Evolutionary conservation across 805 yeast species (phyloP).

Genomic region (Cyberlindnera xishuangbannaensis): DNA sequence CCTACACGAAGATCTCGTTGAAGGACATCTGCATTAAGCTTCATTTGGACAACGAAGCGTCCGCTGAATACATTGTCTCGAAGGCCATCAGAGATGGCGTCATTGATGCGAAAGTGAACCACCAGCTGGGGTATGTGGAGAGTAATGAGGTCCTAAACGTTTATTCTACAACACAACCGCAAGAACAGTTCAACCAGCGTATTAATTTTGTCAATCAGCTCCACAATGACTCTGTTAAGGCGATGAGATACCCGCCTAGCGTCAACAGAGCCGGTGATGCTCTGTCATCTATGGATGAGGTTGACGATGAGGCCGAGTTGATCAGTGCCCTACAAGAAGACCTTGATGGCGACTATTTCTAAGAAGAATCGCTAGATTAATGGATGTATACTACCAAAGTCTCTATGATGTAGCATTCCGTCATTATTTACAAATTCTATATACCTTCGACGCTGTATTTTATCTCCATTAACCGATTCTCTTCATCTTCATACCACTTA

Average conservation of each 20-base stretch:
- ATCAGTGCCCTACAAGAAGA: conserved; percentile 24
- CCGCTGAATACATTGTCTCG: conserved; percentile 94
- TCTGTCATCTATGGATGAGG: conserved; percentile 14
- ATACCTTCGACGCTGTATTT: too few species aligned
- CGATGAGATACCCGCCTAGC: conserved; percentile 81
- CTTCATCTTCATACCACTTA: conserved; percentile 16
- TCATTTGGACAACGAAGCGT: conserved; percentile 88
- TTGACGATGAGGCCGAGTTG: conserved; percentile 23
- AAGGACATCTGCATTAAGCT: conserved; percentile 91
- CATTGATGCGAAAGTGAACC: conserved; percentile 90
- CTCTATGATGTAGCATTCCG: too few species aligned
- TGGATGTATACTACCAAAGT: too few species aligned
- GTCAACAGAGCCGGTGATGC: conserved; percentile 19
- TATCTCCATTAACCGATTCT: conserved; percentile 2
- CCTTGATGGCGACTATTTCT: conserved; percentile 24
- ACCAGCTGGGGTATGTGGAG: conserved; percentile 86
- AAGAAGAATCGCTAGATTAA: too few species aligned
- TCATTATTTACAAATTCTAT: too few species aligned
- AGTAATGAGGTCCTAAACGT: conserved; percentile 81
- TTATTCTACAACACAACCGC: conserved; percentile 85
- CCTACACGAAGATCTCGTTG: conserved; percentile 85
- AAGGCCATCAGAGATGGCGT: conserved; percentile 97
- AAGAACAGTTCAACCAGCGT: conserved; percentile 83
- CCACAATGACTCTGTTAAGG: conserved; percentile 88
- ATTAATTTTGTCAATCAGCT: conserved; percentile 85